A percentile compares a stretch with the other conserved stretches of the same genome.
These are phyloP conservation scores for Halophytophthora polymorphica DNA, from an alignment of 352 stramenopile species.

Conservation along the genomic window DNA sequence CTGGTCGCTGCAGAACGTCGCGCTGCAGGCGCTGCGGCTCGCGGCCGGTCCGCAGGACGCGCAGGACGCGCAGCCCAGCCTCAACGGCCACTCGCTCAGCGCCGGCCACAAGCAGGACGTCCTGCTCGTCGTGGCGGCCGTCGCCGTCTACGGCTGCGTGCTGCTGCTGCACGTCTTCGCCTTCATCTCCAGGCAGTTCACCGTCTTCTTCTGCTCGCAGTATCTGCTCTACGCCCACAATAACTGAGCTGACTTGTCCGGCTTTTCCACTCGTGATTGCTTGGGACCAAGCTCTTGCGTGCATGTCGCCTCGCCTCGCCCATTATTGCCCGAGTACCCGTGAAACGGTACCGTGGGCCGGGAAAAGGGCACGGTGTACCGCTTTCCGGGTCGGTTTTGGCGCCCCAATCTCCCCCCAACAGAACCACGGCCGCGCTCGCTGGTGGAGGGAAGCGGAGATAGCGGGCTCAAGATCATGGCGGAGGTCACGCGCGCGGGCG, in stretches of 20 bases:
- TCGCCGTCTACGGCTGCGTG: conserved; percentile 51
- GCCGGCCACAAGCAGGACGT: conserved; percentile 38
- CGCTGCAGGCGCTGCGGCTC: conserved; percentile 15
- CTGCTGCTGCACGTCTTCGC: conserved; percentile 48
- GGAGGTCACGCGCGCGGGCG: conserved; percentile 22
- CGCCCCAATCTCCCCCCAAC: too few relatives aligned
- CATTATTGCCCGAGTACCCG: too few relatives aligned
- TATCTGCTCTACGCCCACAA: conserved; percentile 43
- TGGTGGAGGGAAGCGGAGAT: too few relatives aligned
- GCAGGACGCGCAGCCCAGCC: not conserved
- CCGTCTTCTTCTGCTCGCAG: conserved; percentile 72
- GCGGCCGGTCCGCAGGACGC: not conserved
- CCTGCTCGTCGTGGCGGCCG: conserved; percentile 35
- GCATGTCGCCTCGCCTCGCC: too few relatives aligned
- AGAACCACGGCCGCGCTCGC: too few relatives aligned
- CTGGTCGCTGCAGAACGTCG: conserved; percentile 41
- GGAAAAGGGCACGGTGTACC: too few relatives aligned
- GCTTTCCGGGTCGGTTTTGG: too few relatives aligned
- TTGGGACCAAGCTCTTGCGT: too few relatives aligned
- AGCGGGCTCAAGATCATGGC: conserved; percentile 19
- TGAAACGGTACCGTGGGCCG: too few relatives aligned
- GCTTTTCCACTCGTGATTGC: too few relatives aligned
- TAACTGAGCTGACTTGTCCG: too few relatives aligned
- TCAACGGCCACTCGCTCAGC: conserved; percentile 20
- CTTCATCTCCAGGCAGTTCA: conserved; percentile 56